These are phyloP conservation scores for Beverwykella pulmonaria DNA, from an alignment of 495 filamentous ascomycete species.

Conservation along the genomic window DNA sequence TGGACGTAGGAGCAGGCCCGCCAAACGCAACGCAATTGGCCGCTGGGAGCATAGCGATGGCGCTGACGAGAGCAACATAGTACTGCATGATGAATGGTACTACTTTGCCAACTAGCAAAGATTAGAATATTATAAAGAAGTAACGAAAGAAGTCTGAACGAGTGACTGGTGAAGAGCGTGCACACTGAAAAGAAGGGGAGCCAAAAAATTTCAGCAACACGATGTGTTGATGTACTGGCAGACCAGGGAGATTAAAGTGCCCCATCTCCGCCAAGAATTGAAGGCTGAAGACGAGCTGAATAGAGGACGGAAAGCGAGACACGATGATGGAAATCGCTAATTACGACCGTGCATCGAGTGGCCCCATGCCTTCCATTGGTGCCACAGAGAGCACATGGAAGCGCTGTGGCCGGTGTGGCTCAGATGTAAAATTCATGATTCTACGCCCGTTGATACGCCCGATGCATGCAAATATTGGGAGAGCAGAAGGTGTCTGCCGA, in stretches of 20 bases:
- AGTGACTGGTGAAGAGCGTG: slow-evolving; percentile 14
- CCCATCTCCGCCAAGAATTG: not conserved
- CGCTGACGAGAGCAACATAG: slow-evolving; percentile 7
- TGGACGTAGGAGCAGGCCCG: slow-evolving; percentile 27
- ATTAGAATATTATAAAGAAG: not conserved
- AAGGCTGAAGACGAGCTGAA: slow-evolving; percentile 16
- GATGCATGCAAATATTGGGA: not conserved
- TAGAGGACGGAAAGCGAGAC: not conserved
- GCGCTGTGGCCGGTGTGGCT: slow-evolving; percentile 12
- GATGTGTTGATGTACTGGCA: slow-evolving; percentile 1
- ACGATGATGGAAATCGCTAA: not conserved
- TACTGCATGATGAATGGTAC: slow-evolving; percentile 17
- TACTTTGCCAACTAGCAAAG: not conserved
- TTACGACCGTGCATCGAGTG: not conserved
- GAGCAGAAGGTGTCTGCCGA: not conserved
- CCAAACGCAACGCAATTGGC: slow-evolving; percentile 29
- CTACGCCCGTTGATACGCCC: not conserved
- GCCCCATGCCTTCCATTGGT: not conserved
- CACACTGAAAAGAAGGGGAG: not conserved
- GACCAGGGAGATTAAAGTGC: slow-evolving; percentile 2
- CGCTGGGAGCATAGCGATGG: slow-evolving; percentile 15
- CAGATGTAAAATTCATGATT: not conserved
- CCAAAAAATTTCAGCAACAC: not conserved
- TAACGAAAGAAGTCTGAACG: slow-evolving; percentile 5
- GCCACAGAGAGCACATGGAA: not conserved